phyloP scores from a whole-genome alignment of 768 basidiomycete genomes.

The Pleurotus eryngii region DNA sequence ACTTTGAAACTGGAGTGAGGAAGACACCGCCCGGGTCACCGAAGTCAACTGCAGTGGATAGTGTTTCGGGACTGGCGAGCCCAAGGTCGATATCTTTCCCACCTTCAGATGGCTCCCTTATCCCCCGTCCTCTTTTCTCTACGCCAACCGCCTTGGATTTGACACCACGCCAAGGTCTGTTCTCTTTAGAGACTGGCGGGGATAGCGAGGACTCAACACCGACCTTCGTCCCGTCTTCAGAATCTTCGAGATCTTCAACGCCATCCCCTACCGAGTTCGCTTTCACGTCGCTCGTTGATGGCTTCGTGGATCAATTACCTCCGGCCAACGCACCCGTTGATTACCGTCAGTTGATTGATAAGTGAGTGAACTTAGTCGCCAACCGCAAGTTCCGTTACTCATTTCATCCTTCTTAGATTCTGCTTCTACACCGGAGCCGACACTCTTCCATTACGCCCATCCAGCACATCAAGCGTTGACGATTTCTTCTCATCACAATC shows the following conservation, averaged over 20 bases:
- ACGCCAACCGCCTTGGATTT: neutral
- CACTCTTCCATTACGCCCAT: constrained; percentile 27
- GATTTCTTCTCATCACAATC: constrained; percentile 37
- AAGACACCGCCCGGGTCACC: constrained; percentile 51
- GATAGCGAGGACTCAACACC: constrained; percentile 44
- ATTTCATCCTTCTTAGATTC: constrained; percentile 45
- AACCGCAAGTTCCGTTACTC: constrained; percentile 5
- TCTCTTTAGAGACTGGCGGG: constrained; percentile 12
- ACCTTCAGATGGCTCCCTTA: constrained; percentile 11
- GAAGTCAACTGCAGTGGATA: constrained; percentile 13
- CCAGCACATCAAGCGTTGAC: constrained; percentile 55
- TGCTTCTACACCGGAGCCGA: constrained; percentile 77
- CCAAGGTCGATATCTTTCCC: constrained; percentile 36
- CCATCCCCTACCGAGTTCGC: constrained; percentile 37
- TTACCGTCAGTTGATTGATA: constrained; percentile 63
- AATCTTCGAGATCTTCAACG: constrained; percentile 39
- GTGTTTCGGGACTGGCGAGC: neutral
- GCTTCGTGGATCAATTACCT: constrained; percentile 14
- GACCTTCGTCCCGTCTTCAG: constrained; percentile 38
- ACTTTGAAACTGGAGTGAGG: constrained; percentile 27
- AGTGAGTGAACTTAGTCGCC: constrained; percentile 37
- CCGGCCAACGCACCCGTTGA: constrained; percentile 31
- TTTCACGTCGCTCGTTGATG: constrained; percentile 10
- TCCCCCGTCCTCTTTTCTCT: neutral
- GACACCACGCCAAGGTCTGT: neutral